phyloP scores from a whole-genome alignment of 257 asterid species.

The Apocynum venetum region DNA sequence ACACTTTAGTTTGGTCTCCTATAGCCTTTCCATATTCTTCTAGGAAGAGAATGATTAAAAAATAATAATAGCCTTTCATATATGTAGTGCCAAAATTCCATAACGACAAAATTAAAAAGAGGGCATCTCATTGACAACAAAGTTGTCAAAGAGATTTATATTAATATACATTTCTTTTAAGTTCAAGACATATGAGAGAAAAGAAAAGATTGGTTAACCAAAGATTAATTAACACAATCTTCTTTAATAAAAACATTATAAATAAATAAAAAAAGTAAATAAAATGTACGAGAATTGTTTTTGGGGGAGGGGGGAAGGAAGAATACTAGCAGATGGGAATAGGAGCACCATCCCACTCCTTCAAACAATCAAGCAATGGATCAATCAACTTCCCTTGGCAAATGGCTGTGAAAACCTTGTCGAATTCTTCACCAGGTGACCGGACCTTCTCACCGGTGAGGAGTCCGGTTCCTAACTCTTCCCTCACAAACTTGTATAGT shows the following conservation, averaged over 20 bases:
- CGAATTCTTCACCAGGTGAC: slow-evolving; percentile 32
- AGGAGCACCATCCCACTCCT: slow-evolving; percentile 30
- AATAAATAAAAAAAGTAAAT: background rate
- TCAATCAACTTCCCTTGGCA: slow-evolving; percentile 28
- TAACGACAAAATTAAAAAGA: too few species aligned
- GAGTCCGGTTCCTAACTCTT: slow-evolving; percentile 15
- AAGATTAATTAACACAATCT: background rate
- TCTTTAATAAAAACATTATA: background rate
- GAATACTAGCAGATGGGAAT: slow-evolving; percentile 19
- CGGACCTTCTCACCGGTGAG: slow-evolving; percentile 27
- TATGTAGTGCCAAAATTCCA: too few species aligned
- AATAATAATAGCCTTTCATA: too few species aligned
- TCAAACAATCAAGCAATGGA: slow-evolving; percentile 31
- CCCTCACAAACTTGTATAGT: slow-evolving; percentile 24
- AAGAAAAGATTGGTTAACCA: background rate
- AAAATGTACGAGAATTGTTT: background rate
- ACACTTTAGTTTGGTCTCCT: too few species aligned
- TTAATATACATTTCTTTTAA: background rate
- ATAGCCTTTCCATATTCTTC: too few species aligned
- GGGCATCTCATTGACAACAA: too few species aligned
- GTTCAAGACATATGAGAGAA: background rate
- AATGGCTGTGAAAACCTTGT: slow-evolving; percentile 28
- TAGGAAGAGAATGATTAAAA: too few species aligned
- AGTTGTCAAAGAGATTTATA: background rate
- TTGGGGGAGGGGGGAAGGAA: background rate